These are phyloP conservation scores for Leucocoprinus sp. DNA, from an alignment of 768 basidiomycete genomes.

Conservation along the genomic window DNA sequence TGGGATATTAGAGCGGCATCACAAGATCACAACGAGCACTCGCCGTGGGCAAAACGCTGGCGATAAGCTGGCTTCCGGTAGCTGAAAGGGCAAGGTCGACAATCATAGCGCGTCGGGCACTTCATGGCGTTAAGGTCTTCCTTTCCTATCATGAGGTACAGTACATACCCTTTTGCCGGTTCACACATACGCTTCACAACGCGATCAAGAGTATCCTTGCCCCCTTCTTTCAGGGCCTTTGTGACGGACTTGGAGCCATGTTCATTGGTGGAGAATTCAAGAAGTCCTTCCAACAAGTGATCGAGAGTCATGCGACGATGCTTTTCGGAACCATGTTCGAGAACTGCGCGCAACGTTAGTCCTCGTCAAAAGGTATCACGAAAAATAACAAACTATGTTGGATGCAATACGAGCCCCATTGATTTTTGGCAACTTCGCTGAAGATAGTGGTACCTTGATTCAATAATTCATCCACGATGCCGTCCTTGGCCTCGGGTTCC, in stretches of 20 bases:
- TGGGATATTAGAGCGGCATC: conserved; percentile 8
- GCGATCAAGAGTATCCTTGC: conserved; percentile 63
- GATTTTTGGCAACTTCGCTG: conserved; percentile 73
- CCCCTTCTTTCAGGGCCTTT: conserved; percentile 81
- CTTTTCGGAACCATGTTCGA: conserved; percentile 76
- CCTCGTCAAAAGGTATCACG: not conserved
- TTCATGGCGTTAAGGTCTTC: conserved; percentile 13
- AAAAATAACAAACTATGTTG: conserved; percentile 59
- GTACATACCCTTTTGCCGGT: conserved; percentile 64
- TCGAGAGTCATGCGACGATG: conserved; percentile 73
- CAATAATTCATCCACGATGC: conserved; percentile 77
- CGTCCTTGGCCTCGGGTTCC: conserved; percentile 76
- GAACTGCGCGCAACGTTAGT: conserved; percentile 35
- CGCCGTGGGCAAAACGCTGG: conserved; percentile 72
- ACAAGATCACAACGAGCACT: conserved; percentile 15
- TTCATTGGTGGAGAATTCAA: conserved; percentile 74
- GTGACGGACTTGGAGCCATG: conserved; percentile 85
- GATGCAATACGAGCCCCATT: conserved; percentile 85
- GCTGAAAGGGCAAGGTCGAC: conserved; percentile 80
- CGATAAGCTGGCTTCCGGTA: conserved; percentile 81
- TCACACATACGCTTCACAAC: conserved; percentile 81
- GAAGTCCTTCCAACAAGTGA: conserved; percentile 66
- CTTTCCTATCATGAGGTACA: not conserved
- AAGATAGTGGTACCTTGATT: conserved; percentile 63
- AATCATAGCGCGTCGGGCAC: conserved; percentile 70